Percentiles rank a stretch among this genome's conserved stretches.
These are phyloP conservation scores for Xerocomus brunneocitrinus DNA, from an alignment of 768 basidiomycete species.

Conservation along the genomic window DNA sequence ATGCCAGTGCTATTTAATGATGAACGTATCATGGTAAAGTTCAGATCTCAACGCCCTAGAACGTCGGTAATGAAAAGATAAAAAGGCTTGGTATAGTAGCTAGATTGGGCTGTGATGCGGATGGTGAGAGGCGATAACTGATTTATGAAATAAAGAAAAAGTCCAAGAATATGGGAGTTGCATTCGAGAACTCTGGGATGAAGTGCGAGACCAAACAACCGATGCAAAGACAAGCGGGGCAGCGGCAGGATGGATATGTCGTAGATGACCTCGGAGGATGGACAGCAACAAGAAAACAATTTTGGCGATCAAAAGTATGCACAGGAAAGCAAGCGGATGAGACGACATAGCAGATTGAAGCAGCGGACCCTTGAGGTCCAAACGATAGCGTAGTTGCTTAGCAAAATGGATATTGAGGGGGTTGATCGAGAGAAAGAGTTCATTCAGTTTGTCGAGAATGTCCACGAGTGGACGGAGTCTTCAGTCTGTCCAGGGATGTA, in stretches of 20 bases:
- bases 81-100: not conserved
- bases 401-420: constrained; percentile 12
- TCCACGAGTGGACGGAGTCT: constrained; percentile 29
- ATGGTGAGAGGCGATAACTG: constrained; percentile 5
- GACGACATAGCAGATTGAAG: constrained; percentile 7
- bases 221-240: not conserved
- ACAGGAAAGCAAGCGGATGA: constrained; percentile 22
- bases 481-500: constrained; percentile 24
- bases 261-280: not conserved
- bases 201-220: not conserved
- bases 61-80: not conserved
- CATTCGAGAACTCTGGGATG: not conserved
- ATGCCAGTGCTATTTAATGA: not conserved
- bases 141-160: constrained; percentile 11
- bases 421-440: not conserved
- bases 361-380: constrained; percentile 4
- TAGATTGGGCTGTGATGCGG: not conserved
- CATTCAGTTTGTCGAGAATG: constrained; percentile 13
- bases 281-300: not conserved
- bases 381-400: constrained; percentile 1
- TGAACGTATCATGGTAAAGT: not conserved
- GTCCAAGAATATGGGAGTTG: constrained; percentile 10
- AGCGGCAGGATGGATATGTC: not conserved
- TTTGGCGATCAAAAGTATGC: constrained; percentile 14
- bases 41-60: not conserved